Conservation (phyloP, 2,329 filamentous ascomycete species). For the Xylariaceae sp. region DNA sequence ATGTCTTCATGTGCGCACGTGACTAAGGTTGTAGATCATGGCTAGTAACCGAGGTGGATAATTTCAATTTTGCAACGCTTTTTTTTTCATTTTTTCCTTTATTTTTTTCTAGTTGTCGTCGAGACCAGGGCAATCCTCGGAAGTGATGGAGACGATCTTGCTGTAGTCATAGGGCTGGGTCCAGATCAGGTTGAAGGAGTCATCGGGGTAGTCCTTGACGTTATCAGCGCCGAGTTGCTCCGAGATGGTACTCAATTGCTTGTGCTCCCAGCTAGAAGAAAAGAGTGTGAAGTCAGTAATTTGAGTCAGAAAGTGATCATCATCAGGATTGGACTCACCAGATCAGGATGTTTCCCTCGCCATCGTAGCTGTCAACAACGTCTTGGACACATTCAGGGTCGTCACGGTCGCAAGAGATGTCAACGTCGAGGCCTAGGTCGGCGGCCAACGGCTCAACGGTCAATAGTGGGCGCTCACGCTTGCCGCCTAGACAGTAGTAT, state of each 20-base stretch:
- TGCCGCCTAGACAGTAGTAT: slow-evolving; percentile 37
- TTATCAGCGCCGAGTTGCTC: slow-evolving; percentile 45
- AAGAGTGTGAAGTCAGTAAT: slow-evolving; percentile 1
- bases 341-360: slow-evolving; percentile 53
- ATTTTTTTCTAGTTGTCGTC: slow-evolving; percentile 34
- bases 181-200: slow-evolving; percentile 53
- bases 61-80: background rate
- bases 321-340: slow-evolving; percentile 33
- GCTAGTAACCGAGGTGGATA: background rate
- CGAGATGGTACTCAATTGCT: slow-evolving; percentile 43
- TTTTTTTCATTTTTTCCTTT: background rate
- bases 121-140: slow-evolving; percentile 50
- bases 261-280: slow-evolving; percentile 50
- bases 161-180: slow-evolving; percentile 47
- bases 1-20: no score
- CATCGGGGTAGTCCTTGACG: slow-evolving; percentile 45
- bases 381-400: slow-evolving; percentile 50
- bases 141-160: slow-evolving; percentile 39
- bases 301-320: background rate
- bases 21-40: no score
- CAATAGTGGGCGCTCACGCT: slow-evolving; percentile 46
- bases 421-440: slow-evolving; percentile 50
- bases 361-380: slow-evolving; percentile 42
- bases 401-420: slow-evolving; percentile 51
- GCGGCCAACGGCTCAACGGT: slow-evolving; percentile 52